Base-by-base conservation (phyloP, 495 filamentous ascomycete genomes). In the Podospora pseudopauciseta region DNA sequence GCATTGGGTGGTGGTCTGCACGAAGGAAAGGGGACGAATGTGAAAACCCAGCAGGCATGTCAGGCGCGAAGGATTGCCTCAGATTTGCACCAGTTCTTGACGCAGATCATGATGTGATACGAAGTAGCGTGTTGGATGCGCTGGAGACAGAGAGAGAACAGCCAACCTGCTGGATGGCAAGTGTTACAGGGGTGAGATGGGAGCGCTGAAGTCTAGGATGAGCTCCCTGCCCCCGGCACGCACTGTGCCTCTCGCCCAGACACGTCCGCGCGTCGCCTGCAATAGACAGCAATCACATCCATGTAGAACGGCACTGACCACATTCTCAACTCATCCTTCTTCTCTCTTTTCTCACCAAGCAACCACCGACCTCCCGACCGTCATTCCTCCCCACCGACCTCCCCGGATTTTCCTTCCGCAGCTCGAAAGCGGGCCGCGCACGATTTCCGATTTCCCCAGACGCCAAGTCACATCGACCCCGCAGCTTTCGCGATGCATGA, bases 51-150 rank as follows among this genome's bases (percentile, higher is more conserved):
- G 9, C 39, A 49, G 15, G 39, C 39, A 3, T 18, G 27, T 18
- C 59, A 32, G 59, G 59, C 59, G 23, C 59, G 30, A 3, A 61
- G 30, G 23, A 61, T 28, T 13, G 59, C 59, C 30, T 23, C 59
- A 0, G 27, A 61, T 30, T n/a, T 61, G 59, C 59, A 30, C 6
- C 7, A 61, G 59, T 61, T 28, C 27, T 61, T 61, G 59, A 61
- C 16, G 26, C 59, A 61, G 59, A 23, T 61, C 19, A 23, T 59
- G 56, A 9, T 20, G 7, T 59, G 56, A 59, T 13, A n/a, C 2
- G 15, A 49, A 49, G 39, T 11, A 18, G 39, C 3, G 39, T 11
- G 39, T 49, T 49, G 15, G 39, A 49, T 32, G 30, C 7, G 30
- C 7, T 32, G 30, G 7, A 32, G 30, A 32, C 0, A 32, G 30